A percentile compares a stretch with the other conserved stretches of the same genome.
phyloP scores from a whole-genome alignment of 441 rosid species.

The Populus trichocarpa region DNA sequence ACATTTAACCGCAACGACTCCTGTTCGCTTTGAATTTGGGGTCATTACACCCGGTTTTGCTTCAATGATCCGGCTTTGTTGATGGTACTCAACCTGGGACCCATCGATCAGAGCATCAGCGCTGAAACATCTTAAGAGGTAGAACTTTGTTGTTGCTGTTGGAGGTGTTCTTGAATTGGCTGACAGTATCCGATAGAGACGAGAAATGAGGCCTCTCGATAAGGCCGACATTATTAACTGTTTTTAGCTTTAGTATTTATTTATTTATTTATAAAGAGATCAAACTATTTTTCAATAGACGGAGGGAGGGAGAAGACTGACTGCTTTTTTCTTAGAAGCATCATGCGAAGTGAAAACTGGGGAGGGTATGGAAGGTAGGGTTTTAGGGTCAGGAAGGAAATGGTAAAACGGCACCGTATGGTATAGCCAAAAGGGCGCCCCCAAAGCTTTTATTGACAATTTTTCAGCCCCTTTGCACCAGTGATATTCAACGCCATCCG shows the following conservation, averaged over 20 bases:
- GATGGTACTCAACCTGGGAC: conserved; percentile 22
- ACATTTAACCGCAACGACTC: conserved; percentile 83
- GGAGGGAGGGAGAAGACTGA: background rate
- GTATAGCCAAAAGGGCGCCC: too few species aligned
- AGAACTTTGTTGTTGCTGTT: conserved; percentile 6
- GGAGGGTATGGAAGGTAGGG: too few species aligned
- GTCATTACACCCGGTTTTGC: conserved; percentile 64
- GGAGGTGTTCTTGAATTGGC: conserved; percentile 16
- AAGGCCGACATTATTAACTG: conserved; percentile 49
- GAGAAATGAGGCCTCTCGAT: conserved; percentile 68
- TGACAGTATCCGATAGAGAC: conserved; percentile 41
- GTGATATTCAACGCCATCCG: too few species aligned
- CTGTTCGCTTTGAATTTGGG: conserved; percentile 61
- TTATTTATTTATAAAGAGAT: background rate
- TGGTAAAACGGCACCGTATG: too few species aligned
- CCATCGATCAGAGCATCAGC: conserved; percentile 38
- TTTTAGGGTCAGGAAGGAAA: too few species aligned
- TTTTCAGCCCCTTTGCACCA: too few species aligned
- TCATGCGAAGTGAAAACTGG: too few species aligned
- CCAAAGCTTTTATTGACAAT: too few species aligned
- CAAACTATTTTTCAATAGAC: background rate
- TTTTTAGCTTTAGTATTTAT: background rate
- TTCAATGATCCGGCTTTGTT: conserved; percentile 46
- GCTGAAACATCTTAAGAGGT: conserved; percentile 36
- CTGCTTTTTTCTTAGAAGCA: too few species aligned